These are phyloP conservation scores for Kazachstania bromeliacearum DNA, from an alignment of 805 yeast species.

Conservation along the genomic window DNA sequence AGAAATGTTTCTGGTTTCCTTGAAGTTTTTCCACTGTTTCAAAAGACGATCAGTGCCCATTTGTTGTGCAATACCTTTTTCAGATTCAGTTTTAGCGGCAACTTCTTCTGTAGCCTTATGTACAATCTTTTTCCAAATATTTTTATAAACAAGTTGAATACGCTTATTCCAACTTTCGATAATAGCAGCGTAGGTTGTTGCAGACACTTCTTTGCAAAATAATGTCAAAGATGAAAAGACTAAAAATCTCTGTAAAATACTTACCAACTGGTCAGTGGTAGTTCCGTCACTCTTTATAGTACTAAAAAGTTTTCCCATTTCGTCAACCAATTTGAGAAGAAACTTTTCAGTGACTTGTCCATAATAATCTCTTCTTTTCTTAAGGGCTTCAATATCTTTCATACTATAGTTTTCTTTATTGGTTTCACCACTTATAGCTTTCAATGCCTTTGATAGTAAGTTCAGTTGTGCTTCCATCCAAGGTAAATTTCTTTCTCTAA, in stretches of 20 bases:
- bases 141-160: constrained; percentile 30
- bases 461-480: constrained; percentile 49
- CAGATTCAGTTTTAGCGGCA: constrained; percentile 2
- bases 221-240: constrained; percentile 41
- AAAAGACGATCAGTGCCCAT: constrained; percentile 8
- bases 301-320: constrained; percentile 36
- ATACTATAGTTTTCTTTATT: constrained; percentile 37
- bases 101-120: constrained; percentile 5
- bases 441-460: constrained; percentile 54
- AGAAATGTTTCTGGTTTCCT: constrained; percentile 8
- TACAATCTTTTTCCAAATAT: constrained; percentile 12
- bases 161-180: constrained; percentile 33
- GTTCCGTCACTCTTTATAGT: constrained; percentile 27
- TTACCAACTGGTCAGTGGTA: constrained; percentile 23
- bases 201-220: constrained; percentile 51
- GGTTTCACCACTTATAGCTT: constrained; percentile 46
- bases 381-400: constrained; percentile 61
- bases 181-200: constrained; percentile 36
- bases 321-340: constrained; percentile 35
- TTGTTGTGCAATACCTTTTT: constrained; percentile 6
- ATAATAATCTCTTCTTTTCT: constrained; percentile 53
- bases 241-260: constrained; percentile 33
- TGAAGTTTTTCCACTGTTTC: constrained; percentile 14
- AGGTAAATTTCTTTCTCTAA: constrained; percentile 37
- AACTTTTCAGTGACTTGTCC: constrained; percentile 48